Evolutionary conservation across 192 early-diverging fungal species (phyloP).

Genomic region (Coemansia sp.): DNA sequence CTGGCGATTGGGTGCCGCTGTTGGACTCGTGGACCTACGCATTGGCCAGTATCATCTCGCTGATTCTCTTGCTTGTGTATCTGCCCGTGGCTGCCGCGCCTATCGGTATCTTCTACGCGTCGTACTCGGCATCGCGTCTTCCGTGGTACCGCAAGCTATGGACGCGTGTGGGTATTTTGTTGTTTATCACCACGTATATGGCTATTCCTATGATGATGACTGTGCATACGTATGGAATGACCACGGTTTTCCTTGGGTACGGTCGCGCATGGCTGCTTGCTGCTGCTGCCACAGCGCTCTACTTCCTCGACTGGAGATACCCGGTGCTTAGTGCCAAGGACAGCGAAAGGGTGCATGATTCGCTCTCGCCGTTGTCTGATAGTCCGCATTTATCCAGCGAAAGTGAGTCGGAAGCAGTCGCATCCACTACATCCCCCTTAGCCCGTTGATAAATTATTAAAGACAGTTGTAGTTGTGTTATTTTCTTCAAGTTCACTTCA

Average conservation of each 20-base stretch:
- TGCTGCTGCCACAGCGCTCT: constrained; percentile 28
- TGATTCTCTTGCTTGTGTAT: constrained; percentile 43
- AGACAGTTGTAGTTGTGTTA: neutral
- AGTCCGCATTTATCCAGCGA: neutral
- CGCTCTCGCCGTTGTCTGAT: neutral
- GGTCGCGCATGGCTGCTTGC: constrained; percentile 42
- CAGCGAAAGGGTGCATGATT: neutral
- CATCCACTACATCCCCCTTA: no score
- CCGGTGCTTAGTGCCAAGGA: neutral
- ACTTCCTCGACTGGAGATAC: constrained; percentile 40
- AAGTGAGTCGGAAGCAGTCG: neutral
- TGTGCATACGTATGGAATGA: constrained; percentile 42
- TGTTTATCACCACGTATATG: constrained; percentile 29
- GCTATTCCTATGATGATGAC: constrained; percentile 32
- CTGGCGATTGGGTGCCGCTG: constrained; percentile 45
- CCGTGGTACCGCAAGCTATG: constrained; percentile 30
- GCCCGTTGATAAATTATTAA: neutral
- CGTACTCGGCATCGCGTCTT: neutral
- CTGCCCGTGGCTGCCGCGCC: constrained; percentile 42
- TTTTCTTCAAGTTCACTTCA: no score
- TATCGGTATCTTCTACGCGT: constrained; percentile 32
- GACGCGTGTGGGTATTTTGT: constrained; percentile 18
- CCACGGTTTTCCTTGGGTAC: constrained; percentile 28
- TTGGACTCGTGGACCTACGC: constrained; percentile 53
- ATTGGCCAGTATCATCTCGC: constrained; percentile 30